Conservation (phyloP, 441 rosid species). For the Aleurites moluccanus region DNA sequence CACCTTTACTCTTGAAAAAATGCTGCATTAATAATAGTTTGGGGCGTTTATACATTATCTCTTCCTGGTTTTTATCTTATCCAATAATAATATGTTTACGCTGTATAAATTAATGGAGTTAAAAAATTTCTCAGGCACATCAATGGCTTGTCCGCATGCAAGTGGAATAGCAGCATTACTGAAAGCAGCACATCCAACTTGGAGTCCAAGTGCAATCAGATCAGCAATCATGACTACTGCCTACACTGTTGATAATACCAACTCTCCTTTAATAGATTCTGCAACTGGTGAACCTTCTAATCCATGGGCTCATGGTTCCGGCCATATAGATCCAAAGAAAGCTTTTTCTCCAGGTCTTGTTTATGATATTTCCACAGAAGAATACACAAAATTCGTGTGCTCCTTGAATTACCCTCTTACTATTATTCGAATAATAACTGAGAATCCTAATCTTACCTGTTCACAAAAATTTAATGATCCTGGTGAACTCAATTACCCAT, state of each 20-base stretch:
- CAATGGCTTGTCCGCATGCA: constrained; percentile 95
- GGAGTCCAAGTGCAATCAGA: constrained; percentile 79
- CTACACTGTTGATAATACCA: constrained; percentile 20
- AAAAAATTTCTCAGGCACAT: constrained; percentile 51
- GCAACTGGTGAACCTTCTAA: not conserved
- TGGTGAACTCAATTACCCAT: constrained; percentile 78
- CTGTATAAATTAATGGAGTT: no score
- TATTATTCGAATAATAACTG: constrained; percentile 43
- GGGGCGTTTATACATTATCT: no score
- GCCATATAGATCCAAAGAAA: constrained; percentile 56
- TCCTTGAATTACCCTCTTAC: constrained; percentile 52
- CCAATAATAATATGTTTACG: no score
- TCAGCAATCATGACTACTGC: constrained; percentile 88
- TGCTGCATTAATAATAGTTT: no score
- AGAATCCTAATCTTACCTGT: constrained; percentile 53
- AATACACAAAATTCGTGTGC: constrained; percentile 67
- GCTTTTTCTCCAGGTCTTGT: constrained; percentile 78
- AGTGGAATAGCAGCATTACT: constrained; percentile 78
- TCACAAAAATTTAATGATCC: constrained; percentile 49
- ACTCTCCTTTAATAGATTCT: not conserved
- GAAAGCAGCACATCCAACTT: constrained; percentile 63
- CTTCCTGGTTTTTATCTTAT: no score
- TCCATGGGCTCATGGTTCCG: constrained; percentile 12
- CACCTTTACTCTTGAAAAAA: no score
- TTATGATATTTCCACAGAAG: constrained; percentile 51